A percentile compares a stretch with the other conserved stretches of the same genome.
phyloP scores from a whole-genome alignment of 805 yeast species.

The Suhomyces kilbournensis region DNA sequence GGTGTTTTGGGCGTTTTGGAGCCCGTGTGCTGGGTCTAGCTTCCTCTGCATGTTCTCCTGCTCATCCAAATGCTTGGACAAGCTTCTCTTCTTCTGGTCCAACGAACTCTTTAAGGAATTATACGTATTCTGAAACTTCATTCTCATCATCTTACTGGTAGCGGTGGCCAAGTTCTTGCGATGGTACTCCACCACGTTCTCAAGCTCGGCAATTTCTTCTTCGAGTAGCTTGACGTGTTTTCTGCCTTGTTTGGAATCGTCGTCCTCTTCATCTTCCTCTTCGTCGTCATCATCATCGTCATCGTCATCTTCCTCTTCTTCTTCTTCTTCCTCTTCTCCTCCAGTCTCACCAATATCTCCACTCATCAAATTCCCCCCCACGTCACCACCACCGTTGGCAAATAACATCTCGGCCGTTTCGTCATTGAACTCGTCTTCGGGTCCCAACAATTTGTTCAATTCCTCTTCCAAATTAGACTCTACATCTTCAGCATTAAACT shows the following conservation, averaged over 20 bases:
- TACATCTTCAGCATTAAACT: conserved; percentile 27
- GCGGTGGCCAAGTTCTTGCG: conserved; percentile 69
- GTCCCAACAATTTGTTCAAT: conserved; percentile 49
- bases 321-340: conserved; percentile 52
- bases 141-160: conserved; percentile 78
- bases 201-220: conserved; percentile 84
- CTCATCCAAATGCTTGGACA: conserved; percentile 35
- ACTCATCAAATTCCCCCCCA: conserved; percentile 20
- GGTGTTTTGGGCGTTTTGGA: not conserved
- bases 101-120: conserved; percentile 75
- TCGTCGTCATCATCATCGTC: conserved; percentile 53
- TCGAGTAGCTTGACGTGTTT: conserved; percentile 62
- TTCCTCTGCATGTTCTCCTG: conserved; percentile 23
- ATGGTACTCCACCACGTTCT: conserved; percentile 71
- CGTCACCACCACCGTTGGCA: conserved; percentile 1
- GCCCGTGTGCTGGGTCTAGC: conserved; percentile 19
- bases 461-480: conserved; percentile 51
- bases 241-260: conserved; percentile 52
- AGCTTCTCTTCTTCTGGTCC: conserved; percentile 72
- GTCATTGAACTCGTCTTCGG: conserved; percentile 36
- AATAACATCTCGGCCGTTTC: conserved; percentile 15
- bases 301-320: conserved; percentile 55
- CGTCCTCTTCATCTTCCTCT: conserved; percentile 48
- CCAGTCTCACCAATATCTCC: conserved; percentile 47
- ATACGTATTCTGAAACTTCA: conserved; percentile 80